Evolutionary conservation across 768 basidiomycete genomes (phyloP), one percentile per base, ranked within the genome.

Genomic region (Suillus tomentosus): DNA sequence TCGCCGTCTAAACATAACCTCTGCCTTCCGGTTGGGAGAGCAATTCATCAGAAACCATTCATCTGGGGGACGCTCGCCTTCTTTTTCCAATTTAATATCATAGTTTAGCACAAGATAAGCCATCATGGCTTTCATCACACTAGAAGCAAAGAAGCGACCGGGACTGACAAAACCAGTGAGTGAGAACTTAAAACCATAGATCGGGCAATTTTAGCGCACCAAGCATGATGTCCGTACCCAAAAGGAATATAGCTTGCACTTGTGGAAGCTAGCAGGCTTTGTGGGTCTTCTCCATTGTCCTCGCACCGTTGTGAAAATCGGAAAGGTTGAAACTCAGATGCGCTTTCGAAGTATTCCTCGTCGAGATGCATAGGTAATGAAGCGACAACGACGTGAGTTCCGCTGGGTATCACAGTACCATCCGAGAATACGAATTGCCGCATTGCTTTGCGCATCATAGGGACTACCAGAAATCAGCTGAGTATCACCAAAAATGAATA

Each of bases 101-200:
- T 81, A 81, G 64, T 75, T 73, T 61, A 78, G 60, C 14, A 81
- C 71, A 64, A 82, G 65, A 63, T 79, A 72, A 36, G 81, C 81
- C 70, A 80, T 70, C 67, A 79, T 75, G 1, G 75, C 70, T 37
- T 81, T 81, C 70, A 81, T 70, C 69, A 74, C 68, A 31, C 75
- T 74, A 5, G 78, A 78, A 34, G 72, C 79, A 63, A 82, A 81
- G 67, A 79, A 80, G 11, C 81, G 74, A 5, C 81, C 80, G 4
- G 80, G 80, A 63, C 80, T 81, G 62, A 17, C 39, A n/a, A 27
- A 36, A 51, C 27, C 22, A 10, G 62, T 69, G 48, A 69, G 62
- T 42, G 47, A 22, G 19, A 47, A 47, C 45, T 31, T 61, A n/a
- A 48, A 55, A 27, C 39, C 14, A 37, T 37, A 58, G 24, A 36